A percentile compares a stretch with the other conserved stretches of the same genome.
Conservation (phyloP, 1,284 basidiomycete genomes). For the Boletus semigastroideus region DNA sequence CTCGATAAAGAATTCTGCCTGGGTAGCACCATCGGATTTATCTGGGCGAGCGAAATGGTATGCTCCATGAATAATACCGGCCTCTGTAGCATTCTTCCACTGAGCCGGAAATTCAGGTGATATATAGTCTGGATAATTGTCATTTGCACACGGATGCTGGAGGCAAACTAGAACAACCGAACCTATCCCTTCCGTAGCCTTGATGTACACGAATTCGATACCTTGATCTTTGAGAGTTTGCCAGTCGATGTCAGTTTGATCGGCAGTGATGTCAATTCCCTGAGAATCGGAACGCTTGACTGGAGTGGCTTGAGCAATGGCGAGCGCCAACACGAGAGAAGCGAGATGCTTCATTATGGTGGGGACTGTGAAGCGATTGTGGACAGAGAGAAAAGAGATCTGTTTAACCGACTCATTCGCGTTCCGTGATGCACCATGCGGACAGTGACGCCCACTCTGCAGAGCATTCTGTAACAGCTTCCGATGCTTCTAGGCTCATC, state of each 20-base stretch:
- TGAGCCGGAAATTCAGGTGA: slow-evolving; percentile 41
- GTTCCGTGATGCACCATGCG: too few species aligned
- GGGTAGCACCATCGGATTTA: slow-evolving; percentile 38
- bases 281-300: slow-evolving; percentile 39
- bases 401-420: too few species aligned
- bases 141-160: background rate
- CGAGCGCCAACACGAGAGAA: slow-evolving; percentile 14
- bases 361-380: background rate
- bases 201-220: slow-evolving; percentile 63
- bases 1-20: slow-evolving; percentile 55
- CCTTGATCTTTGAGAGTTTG: slow-evolving; percentile 53
- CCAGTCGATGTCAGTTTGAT: slow-evolving; percentile 56
- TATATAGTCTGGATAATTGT: slow-evolving; percentile 24
- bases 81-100: slow-evolving; percentile 47
- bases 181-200: slow-evolving; percentile 59
- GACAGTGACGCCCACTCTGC: too few species aligned
- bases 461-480: too few species aligned
- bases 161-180: slow-evolving; percentile 6
- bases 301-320: slow-evolving; percentile 14
- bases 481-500: too few species aligned
- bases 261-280: slow-evolving; percentile 58
- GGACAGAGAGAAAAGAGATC: too few species aligned
- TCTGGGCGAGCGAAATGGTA: slow-evolving; percentile 55
- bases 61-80: slow-evolving; percentile 53
- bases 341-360: slow-evolving; percentile 22